phyloP scores from a whole-genome alignment of 2,329 filamentous ascomycete genomes.

The Penicillium aurantiogriseum region DNA sequence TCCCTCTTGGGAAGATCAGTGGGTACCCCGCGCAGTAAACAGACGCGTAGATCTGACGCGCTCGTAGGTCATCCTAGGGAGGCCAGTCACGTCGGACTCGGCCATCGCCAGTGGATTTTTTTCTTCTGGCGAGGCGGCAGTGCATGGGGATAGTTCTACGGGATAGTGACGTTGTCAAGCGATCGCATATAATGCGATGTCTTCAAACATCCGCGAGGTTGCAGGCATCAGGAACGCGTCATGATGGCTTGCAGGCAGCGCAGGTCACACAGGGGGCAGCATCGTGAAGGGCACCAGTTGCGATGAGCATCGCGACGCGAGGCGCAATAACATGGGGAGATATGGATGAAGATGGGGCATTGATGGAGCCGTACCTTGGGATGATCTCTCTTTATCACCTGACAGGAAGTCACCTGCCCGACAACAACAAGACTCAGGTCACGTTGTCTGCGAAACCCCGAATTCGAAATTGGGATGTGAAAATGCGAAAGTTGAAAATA shows the following conservation, averaged over 20 bases:
- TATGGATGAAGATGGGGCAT: constrained; percentile 17
- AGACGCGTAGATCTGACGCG: constrained; percentile 35
- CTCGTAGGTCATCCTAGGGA: constrained; percentile 6
- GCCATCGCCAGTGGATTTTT: background rate
- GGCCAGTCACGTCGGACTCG: constrained; percentile 2
- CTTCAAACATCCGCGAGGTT: background rate
- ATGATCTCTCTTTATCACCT: constrained; percentile 44
- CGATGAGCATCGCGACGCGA: constrained; percentile 16
- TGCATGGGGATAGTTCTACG: constrained; percentile 3
- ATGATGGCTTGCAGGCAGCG: constrained; percentile 27
- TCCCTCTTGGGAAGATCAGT: constrained; percentile 13
- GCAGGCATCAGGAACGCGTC: constrained; percentile 29
- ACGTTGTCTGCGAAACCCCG: constrained; percentile 29
- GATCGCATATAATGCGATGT: background rate
- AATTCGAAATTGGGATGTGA: constrained; percentile 28
- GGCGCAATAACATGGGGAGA: constrained; percentile 14
- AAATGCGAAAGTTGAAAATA: constrained; percentile 19
- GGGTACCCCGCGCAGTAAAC: constrained; percentile 19
- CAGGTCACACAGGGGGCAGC: constrained; percentile 23
- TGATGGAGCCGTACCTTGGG: constrained; percentile 36
- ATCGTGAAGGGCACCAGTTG: constrained; percentile 14
- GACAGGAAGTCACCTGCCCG: constrained; percentile 46
- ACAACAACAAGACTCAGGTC: constrained; percentile 38
- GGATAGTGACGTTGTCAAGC: background rate
- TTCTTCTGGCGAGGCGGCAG: background rate